phyloP scores from a whole-genome alignment of 2,329 filamentous ascomycete species.

The Didymella keratinophila region DNA sequence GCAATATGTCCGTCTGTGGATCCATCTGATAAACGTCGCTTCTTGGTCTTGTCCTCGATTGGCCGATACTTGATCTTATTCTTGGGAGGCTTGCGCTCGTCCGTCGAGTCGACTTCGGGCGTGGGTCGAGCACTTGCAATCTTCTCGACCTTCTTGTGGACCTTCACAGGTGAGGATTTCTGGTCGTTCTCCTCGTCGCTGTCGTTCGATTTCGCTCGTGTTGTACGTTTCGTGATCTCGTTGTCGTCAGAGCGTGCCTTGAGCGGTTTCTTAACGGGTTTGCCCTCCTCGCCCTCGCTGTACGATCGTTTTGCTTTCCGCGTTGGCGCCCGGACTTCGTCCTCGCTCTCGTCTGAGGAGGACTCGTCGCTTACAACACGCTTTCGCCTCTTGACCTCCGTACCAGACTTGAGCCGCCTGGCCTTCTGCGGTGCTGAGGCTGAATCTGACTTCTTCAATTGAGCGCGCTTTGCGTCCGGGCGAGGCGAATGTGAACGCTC shows the following conservation, averaged over 20 bases:
- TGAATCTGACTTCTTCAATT: conserved; percentile 34
- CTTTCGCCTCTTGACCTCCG: conserved; percentile 44
- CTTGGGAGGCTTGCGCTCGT: conserved; percentile 44
- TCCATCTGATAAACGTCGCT: conserved; percentile 42
- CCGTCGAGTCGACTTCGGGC: conserved; percentile 46
- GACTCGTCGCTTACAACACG: conserved; percentile 46
- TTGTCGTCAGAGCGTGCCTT: conserved; percentile 45
- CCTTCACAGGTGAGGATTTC: conserved; percentile 37
- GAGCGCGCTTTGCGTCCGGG: conserved; percentile 37
- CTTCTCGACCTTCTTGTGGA: conserved; percentile 38
- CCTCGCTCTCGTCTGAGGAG: conserved; percentile 48
- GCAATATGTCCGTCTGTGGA: conserved; percentile 41
- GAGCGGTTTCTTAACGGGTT: conserved; percentile 42
- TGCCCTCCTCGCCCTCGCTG: conserved; percentile 47
- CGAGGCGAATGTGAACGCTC: conserved; percentile 49
- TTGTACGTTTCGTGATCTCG: conserved; percentile 35
- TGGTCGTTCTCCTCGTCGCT: conserved; percentile 41
- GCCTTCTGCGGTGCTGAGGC: conserved; percentile 42
- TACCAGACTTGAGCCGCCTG: conserved; percentile 46
- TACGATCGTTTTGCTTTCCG: conserved; percentile 46
- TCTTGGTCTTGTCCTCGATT: conserved; percentile 45
- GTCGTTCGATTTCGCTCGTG: conserved; percentile 38
- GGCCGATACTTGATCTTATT: conserved; percentile 45
- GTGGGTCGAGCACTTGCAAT: conserved; percentile 41
- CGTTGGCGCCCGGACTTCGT: conserved; percentile 47